Conservation (phyloP, 192 early-diverging fungal genomes). For the Chytriomyces sp. region DNA sequence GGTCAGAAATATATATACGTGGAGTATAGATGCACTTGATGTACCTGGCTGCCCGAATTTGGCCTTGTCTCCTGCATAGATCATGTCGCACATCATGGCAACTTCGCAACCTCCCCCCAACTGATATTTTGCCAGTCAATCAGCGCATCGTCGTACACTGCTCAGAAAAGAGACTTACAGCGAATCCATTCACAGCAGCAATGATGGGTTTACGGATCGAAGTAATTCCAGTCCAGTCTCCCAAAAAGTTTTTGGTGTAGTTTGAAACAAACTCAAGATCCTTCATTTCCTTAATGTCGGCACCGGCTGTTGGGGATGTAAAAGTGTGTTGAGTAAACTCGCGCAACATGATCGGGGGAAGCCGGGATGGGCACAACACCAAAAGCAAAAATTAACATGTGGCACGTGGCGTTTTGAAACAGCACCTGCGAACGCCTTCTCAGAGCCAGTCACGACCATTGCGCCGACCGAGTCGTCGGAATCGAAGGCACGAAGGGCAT, state of each 20-base stretch:
- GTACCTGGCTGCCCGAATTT: conserved; percentile 80
- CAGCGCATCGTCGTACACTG: no score
- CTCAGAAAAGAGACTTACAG: conserved; percentile 58
- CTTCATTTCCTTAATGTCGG: conserved; percentile 99
- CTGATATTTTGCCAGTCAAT: conserved; percentile 42
- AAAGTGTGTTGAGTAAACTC: neutral
- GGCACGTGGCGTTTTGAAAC: neutral
- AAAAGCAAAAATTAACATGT: neutral
- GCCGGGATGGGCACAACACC: neutral
- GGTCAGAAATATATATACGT: neutral
- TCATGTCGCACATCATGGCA: conserved; percentile 98
- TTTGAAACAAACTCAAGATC: conserved; percentile 83
- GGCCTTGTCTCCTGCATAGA: conserved; percentile 97
- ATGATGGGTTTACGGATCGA: conserved; percentile 93
- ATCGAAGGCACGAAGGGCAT: conserved; percentile 80
- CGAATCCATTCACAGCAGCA: conserved; percentile 98
- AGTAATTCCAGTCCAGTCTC: conserved; percentile 92
- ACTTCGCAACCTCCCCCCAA: conserved; percentile 99
- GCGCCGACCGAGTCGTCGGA: conserved; percentile 78
- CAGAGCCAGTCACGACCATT: conserved; percentile 93
- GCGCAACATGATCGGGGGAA: neutral
- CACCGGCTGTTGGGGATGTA: conserved; percentile 70
- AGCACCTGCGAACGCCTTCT: conserved; percentile 94
- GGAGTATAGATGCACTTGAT: neutral
- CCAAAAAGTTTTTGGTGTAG: conserved; percentile 91